Percentiles rank a stretch among this genome's conserved stretches.
These are phyloP conservation scores for Puccinia triticina DNA, from an alignment of 1,284 basidiomycete species.

Conservation along the genomic window DNA sequence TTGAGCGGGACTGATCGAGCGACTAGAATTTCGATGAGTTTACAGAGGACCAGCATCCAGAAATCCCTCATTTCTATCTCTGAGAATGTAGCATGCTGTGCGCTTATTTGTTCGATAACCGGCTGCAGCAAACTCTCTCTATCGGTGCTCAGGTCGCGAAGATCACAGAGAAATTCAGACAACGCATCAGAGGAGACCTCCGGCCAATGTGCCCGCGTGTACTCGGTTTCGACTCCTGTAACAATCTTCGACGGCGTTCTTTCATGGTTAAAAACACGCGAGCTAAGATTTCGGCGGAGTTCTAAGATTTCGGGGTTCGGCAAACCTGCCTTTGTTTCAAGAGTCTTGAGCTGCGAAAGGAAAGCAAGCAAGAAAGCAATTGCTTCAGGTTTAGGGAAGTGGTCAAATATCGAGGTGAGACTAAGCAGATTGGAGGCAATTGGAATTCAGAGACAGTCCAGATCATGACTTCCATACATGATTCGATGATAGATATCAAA, in stretches of 20 bases:
- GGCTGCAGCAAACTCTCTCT: background rate
- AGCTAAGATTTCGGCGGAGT: background rate
- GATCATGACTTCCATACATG: background rate
- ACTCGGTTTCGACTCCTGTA: background rate
- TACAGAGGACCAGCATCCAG: constrained; percentile 12
- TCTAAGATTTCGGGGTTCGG: background rate
- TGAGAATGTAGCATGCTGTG: background rate
- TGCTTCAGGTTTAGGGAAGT: background rate
- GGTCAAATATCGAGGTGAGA: constrained; percentile 3
- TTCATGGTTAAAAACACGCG: background rate
- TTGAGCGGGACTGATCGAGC: background rate
- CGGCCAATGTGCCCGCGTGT: background rate
- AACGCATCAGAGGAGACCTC: background rate
- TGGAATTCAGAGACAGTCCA: background rate
- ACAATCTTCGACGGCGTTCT: background rate
- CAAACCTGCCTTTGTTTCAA: background rate
- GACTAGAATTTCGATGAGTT: background rate
- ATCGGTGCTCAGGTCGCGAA: background rate
- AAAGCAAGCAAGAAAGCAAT: background rate
- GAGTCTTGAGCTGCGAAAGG: background rate
- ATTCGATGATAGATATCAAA: background rate
- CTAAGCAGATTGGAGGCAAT: background rate
- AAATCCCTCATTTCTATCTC: background rate
- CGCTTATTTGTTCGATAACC: background rate
- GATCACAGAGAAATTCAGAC: background rate